Base-by-base conservation (phyloP, 768 basidiomycete species). In the Boletus pseudopeckii region DNA sequence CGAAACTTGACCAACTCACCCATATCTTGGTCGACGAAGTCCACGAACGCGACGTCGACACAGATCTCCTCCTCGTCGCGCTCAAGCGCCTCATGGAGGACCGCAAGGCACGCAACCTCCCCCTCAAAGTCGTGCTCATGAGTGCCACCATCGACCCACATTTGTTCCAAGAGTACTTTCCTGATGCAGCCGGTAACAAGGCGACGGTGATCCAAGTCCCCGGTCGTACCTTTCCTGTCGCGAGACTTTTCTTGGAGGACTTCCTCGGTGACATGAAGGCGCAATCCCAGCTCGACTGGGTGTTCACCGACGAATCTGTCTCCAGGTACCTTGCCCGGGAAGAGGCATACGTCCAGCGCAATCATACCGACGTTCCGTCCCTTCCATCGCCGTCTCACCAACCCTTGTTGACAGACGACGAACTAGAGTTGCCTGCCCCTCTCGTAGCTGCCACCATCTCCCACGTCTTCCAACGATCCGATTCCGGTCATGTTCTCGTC, bases 21-120 rank as follows among this genome's bases (percentile, higher is more conserved):
- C 95, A 97, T 67, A 82, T 98, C 53, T 71, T 97, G 42, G 92
- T 98, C 26, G 95, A 98, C 68, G 94, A 98, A 73, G 94, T 93
- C 4, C 95, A 98, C 69, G 95, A 97, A 71, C 86, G 95, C 28
- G 92, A 96, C 60, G 83, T 96, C 54, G 93, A 97, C 64, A 95
- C 92, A 0, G 95, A 97, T 69, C 73, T 97, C 22, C 73, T 93
- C 40, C 80, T 98, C 17, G 90, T 93, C 53, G 91, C 94, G 6
- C 79, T 98, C 50, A 94, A 95, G 70, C 82, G 90, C 22, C 71
- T 95, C 22, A 71, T 95, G 64, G 80, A 78, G 7, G 86, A 92
- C 53, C 82, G 93, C 60, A 86, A 81, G 66, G 75, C 80, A 7
- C 80, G 80, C 57, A 79, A 81, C 11, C 81, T 85, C 44, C 85